phyloP scores from a whole-genome alignment of 2,329 filamentous ascomycete species.

The Pezicula radicicola region DNA sequence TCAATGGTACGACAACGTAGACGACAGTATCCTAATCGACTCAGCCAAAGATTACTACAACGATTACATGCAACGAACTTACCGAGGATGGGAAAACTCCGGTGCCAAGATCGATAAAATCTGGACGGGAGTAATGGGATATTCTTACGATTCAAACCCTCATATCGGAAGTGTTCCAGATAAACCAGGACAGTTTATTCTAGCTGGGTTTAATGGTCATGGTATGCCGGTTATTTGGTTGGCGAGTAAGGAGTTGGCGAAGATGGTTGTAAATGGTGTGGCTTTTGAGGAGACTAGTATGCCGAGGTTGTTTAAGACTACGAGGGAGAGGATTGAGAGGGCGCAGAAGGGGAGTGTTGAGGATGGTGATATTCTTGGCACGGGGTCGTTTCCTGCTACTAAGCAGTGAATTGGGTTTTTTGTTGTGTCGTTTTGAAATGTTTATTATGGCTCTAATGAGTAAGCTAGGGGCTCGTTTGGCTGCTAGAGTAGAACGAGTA shows the following conservation, averaged over 20 bases:
- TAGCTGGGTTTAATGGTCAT: constrained; percentile 46
- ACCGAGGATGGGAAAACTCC: constrained; percentile 45
- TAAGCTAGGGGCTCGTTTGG: too few species aligned
- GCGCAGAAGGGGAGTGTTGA: neutral
- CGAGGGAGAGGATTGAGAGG: neutral
- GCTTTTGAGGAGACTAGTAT: constrained; percentile 34
- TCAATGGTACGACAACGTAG: constrained; percentile 42
- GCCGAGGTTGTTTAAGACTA: constrained; percentile 33
- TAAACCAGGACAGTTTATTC: constrained; percentile 35
- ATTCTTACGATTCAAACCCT: constrained; percentile 36
- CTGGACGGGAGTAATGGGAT: constrained; percentile 35
- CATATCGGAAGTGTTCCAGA: constrained; percentile 41
- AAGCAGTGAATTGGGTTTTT: too few species aligned
- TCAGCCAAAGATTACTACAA: constrained; percentile 40
- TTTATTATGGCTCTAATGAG: too few species aligned
- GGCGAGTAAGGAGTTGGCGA: constrained; percentile 35
- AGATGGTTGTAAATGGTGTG: constrained; percentile 32
- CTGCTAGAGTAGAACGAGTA: too few species aligned
- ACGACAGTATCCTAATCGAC: constrained; percentile 43
- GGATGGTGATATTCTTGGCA: neutral
- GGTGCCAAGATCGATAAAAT: constrained; percentile 30
- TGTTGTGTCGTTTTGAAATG: too few species aligned
- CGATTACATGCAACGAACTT: constrained; percentile 44
- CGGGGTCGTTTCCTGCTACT: neutral
- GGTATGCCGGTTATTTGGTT: constrained; percentile 47